These are phyloP conservation scores for Postia placenta DNA, from an alignment of 768 basidiomycete species.

Conservation along the genomic window DNA sequence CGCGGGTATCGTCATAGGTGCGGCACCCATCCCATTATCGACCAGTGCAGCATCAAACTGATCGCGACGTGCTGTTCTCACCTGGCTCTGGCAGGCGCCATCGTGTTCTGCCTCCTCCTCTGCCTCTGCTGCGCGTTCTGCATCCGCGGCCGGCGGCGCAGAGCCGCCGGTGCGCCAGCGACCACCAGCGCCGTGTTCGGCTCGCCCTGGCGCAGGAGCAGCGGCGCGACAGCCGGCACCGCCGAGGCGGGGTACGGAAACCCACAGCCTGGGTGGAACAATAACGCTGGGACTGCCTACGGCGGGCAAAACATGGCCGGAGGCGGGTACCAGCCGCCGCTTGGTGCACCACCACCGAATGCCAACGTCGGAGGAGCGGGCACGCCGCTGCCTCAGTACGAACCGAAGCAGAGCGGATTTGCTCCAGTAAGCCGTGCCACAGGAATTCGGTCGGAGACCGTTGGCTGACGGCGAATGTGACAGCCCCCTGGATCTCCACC, in stretches of 20 bases:
- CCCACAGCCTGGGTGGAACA: constrained; percentile 1
- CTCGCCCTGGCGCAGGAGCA: neutral
- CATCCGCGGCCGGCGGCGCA: constrained; percentile 10
- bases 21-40: too few relatives aligned
- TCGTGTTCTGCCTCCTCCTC: constrained; percentile 1
- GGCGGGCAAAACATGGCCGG: neutral
- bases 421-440: constrained; percentile 1
- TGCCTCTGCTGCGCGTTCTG: constrained; percentile 4
- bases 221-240: neutral
- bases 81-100: constrained; percentile 2
- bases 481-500: constrained; percentile 4
- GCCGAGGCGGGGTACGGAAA: neutral
- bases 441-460: too few relatives aligned
- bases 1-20: constrained; percentile 16
- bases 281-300: neutral
- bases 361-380: too few relatives aligned
- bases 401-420: neutral
- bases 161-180: neutral
- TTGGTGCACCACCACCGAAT: neutral
- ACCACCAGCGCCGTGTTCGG: neutral
- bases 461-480: too few relatives aligned
- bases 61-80: too few relatives aligned
- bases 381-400: neutral
- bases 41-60: too few relatives aligned
- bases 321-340: neutral